Evolutionary conservation across 2,329 filamentous ascomycete genomes (phyloP).

Genomic region (Penicillium sumatraense): DNA sequence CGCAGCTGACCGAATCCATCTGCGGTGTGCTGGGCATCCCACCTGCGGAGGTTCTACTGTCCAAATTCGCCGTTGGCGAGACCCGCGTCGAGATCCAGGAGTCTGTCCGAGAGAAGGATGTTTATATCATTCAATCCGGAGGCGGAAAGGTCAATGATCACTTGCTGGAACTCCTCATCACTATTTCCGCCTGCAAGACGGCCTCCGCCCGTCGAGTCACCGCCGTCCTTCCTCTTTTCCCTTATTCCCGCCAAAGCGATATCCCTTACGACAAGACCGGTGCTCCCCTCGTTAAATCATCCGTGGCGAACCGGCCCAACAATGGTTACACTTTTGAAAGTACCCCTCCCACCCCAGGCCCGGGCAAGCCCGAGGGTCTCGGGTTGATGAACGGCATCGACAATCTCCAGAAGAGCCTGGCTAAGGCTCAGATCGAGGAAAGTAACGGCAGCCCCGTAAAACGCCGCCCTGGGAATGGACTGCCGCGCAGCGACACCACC

Average conservation of each 20-base stretch:
- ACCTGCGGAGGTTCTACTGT: constrained; percentile 79
- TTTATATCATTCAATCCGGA: constrained; percentile 96
- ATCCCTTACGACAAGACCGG: constrained; percentile 96
- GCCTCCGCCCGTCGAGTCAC: constrained; percentile 92
- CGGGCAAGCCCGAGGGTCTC: constrained; percentile 69
- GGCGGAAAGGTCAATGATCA: constrained; percentile 94
- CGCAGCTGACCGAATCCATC: constrained; percentile 81
- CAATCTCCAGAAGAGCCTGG: constrained; percentile 72
- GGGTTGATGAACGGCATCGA: constrained; percentile 71
- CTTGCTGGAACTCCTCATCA: constrained; percentile 95
- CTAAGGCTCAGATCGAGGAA: constrained; percentile 67
- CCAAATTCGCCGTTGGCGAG: constrained; percentile 94
- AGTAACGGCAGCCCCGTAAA: constrained; percentile 48
- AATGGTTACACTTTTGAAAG: constrained; percentile 85
- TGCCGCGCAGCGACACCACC: constrained; percentile 43
- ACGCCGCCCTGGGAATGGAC: constrained; percentile 48
- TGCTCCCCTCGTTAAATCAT: constrained; percentile 78
- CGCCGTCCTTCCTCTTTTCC: constrained; percentile 91
- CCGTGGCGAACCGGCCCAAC: constrained; percentile 46
- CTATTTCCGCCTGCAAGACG: constrained; percentile 96
- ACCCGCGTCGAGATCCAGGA: constrained; percentile 95
- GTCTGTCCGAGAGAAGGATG: constrained; percentile 96
- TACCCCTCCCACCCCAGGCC: constrained; percentile 81
- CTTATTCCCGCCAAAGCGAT: constrained; percentile 94
- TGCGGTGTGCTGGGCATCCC: constrained; percentile 87